Conservation (phyloP, 2,329 filamentous ascomycete species). For the Anisogramma anomala region DNA sequence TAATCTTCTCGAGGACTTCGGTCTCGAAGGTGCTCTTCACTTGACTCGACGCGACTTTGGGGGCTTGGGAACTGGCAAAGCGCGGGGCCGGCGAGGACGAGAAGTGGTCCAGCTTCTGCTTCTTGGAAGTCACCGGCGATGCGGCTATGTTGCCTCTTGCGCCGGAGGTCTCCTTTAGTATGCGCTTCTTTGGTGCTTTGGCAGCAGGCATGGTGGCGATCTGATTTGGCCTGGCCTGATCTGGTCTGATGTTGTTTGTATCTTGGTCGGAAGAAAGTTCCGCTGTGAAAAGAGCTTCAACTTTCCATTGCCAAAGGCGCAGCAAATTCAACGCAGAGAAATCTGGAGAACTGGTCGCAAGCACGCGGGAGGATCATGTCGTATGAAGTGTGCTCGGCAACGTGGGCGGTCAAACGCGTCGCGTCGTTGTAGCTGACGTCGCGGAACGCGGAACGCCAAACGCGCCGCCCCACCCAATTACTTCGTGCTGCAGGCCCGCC, state of each 20-base stretch:
- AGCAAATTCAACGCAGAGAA: no score
- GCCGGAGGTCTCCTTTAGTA: conserved; percentile 56
- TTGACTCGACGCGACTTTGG: conserved; percentile 60
- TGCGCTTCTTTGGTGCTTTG: conserved; percentile 57
- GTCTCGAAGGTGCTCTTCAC: conserved; percentile 87
- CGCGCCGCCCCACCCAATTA: conserved; percentile 12
- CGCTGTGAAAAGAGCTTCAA: neutral
- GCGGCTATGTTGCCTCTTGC: conserved; percentile 48
- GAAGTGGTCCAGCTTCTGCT: conserved; percentile 63
- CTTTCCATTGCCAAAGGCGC: neutral
- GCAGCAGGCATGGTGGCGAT: conserved; percentile 31
- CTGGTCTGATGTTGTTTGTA: neutral
- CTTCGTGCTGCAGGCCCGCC: conserved; percentile 1
- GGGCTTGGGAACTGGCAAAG: conserved; percentile 53
- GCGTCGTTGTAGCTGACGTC: conserved; percentile 7
- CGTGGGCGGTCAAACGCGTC: neutral
- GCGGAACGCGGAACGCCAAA: conserved; percentile 1
- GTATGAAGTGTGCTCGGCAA: conserved; percentile 1
- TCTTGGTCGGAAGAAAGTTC: neutral
- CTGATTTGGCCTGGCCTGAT: no score
- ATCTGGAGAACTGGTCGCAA: no score
- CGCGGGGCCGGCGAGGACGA: conserved; percentile 44
- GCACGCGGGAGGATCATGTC: no score
- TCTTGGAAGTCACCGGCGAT: conserved; percentile 56
- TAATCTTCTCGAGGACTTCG: conserved; percentile 89